phyloP scores from a whole-genome alignment of 2,329 filamentous ascomycete species.

The Alternaria sp. region DNA sequence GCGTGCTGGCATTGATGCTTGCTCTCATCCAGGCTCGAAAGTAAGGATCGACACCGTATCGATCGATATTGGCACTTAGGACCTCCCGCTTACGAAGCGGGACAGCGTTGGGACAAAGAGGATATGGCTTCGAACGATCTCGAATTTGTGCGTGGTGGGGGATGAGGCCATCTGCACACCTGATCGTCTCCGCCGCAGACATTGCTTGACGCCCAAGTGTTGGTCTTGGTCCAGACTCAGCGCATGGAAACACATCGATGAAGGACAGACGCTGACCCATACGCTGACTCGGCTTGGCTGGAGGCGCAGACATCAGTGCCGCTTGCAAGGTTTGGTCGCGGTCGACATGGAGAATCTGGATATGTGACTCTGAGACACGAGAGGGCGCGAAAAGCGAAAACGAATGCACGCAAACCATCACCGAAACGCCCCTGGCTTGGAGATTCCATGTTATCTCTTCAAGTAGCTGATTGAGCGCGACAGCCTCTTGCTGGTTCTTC shows the following conservation, averaged over 20 bases:
- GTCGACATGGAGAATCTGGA: conserved; percentile 26
- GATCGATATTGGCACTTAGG: conserved; percentile 23
- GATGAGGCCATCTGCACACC: background rate
- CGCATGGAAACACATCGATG: conserved; percentile 21
- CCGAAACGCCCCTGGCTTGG: conserved; percentile 23
- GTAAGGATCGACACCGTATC: conserved; percentile 33
- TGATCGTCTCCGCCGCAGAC: conserved; percentile 6
- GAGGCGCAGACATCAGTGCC: background rate
- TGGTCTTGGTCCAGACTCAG: conserved; percentile 1
- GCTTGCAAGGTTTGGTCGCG: conserved; percentile 16
- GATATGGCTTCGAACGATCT: conserved; percentile 27
- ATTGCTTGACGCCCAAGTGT: conserved; percentile 9
- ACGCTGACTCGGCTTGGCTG: background rate
- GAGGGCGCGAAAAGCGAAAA: conserved; percentile 32
- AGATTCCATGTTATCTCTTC: conserved; percentile 26
- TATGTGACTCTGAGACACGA: conserved; percentile 25
- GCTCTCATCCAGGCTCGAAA: conserved; percentile 34
- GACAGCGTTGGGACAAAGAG: conserved; percentile 35
- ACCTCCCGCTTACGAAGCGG: conserved; percentile 25
- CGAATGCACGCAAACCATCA: conserved; percentile 32
- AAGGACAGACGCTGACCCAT: conserved; percentile 16
- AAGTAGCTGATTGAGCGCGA: conserved; percentile 23
- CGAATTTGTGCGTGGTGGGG: conserved; percentile 16
- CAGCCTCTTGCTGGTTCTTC: conserved; percentile 17
- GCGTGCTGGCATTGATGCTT: conserved; percentile 28